A percentile compares a stretch with the other conserved stretches of the same genome.
phyloP scores from a whole-genome alignment of 2,329 filamentous ascomycete species.

The Lecanoromycetidae sp. region DNA sequence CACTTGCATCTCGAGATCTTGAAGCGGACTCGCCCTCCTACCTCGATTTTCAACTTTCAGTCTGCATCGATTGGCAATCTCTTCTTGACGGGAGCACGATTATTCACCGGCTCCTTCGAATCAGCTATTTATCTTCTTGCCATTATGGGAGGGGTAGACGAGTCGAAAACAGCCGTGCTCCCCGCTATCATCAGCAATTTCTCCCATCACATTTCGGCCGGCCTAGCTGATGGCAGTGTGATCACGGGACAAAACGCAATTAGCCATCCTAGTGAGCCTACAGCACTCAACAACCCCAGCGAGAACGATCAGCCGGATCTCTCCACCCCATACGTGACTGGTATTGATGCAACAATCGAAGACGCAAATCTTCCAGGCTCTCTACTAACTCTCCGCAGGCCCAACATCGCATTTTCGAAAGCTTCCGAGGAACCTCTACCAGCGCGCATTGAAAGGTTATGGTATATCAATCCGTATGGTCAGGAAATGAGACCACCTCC shows the following conservation, averaged over 20 bases:
- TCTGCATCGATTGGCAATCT: slow-evolving; percentile 66
- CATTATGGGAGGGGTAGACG: slow-evolving; percentile 73
- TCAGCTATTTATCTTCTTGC: slow-evolving; percentile 82
- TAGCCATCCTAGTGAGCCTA: slow-evolving; percentile 64
- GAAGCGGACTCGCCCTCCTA: slow-evolving; percentile 57
- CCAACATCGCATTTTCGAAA: slow-evolving; percentile 75
- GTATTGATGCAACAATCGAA: slow-evolving; percentile 51
- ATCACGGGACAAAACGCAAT: slow-evolving; percentile 92
- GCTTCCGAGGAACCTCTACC: slow-evolving; percentile 60
- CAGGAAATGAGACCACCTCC: slow-evolving; percentile 80
- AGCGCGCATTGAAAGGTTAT: slow-evolving; percentile 65
- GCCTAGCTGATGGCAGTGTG: slow-evolving; percentile 59
- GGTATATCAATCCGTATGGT: slow-evolving; percentile 99
- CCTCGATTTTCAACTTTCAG: slow-evolving; percentile 64
- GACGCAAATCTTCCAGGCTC: slow-evolving; percentile 74
- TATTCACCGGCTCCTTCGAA: slow-evolving; percentile 89
- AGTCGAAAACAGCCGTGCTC: slow-evolving; percentile 59
- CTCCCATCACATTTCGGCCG: slow-evolving; percentile 83
- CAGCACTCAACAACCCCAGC: slow-evolving; percentile 28
- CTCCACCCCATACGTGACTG: background rate
- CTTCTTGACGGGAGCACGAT: slow-evolving; percentile 69
- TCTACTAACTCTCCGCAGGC: slow-evolving; percentile 64
- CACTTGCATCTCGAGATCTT: slow-evolving; percentile 66
- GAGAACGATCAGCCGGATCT: background rate
- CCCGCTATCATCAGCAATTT: slow-evolving; percentile 93